phyloP scores from a whole-genome alignment of 805 yeast species.

The Saturnispora besseyi region DNA sequence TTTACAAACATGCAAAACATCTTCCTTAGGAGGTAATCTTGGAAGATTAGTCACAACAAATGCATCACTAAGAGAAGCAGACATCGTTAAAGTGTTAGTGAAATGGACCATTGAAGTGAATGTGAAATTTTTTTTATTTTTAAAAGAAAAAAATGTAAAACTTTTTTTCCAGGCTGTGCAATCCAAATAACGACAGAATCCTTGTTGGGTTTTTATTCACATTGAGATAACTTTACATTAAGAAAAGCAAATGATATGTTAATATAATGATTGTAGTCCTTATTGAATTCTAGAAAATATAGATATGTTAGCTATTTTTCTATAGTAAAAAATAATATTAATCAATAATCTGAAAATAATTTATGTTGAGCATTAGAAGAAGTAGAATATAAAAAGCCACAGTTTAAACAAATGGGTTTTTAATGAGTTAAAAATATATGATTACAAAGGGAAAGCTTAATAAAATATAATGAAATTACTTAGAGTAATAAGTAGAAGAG shows the following conservation, averaged over 20 bases:
- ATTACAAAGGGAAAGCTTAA: no score
- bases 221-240: not conserved
- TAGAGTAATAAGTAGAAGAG: no score
- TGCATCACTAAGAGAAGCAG: conserved; percentile 22
- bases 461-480: no score
- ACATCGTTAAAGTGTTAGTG: conserved; percentile 9
- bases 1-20: conserved; percentile 18
- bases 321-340: no score
- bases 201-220: not conserved
- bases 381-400: no score
- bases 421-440: no score
- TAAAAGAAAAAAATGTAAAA: not conserved
- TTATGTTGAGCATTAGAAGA: no score
- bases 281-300: no score
- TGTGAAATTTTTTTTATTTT: not conserved
- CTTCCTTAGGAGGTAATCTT: conserved; percentile 22
- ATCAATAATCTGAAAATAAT: no score
- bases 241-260: not conserved
- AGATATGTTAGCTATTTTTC: no score
- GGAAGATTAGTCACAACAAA: conserved; percentile 28
- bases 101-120: not conserved
- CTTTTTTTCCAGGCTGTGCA: not conserved
- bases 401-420: no score
- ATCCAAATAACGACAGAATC: not conserved
- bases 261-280: not conserved